Percentiles rank a stretch among this genome's conserved stretches.
These are phyloP conservation scores for Tarenaya hassleriana DNA, from an alignment of 345 rosid species.

Conservation along the genomic window DNA sequence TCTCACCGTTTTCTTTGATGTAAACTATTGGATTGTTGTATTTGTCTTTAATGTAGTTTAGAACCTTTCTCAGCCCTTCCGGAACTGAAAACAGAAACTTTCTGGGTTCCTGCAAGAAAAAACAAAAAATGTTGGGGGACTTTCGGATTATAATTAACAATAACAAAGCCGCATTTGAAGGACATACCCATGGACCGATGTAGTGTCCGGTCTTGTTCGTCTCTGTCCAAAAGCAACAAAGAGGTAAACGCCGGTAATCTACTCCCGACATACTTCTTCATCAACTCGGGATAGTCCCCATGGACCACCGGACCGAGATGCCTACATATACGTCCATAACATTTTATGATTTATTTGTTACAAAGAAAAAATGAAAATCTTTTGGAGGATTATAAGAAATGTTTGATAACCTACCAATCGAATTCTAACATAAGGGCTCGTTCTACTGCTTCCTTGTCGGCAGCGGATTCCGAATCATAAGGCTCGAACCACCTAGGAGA, in stretches of 20 bases:
- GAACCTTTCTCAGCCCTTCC: slow-evolving; percentile 25
- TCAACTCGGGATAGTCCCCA: slow-evolving; percentile 29
- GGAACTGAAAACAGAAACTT: slow-evolving; percentile 15
- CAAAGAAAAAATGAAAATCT: not conserved
- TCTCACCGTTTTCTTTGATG: slow-evolving; percentile 30
- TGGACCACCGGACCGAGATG: slow-evolving; percentile 30
- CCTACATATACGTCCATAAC: slow-evolving; percentile 24
- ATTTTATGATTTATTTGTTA: not conserved
- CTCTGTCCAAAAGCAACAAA: slow-evolving; percentile 19
- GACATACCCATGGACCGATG: slow-evolving; percentile 27
- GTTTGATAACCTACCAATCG: slow-evolving; percentile 20
- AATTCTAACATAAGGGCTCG: slow-evolving; percentile 27
- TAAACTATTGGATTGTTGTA: slow-evolving; percentile 31
- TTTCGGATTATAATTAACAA: not conserved
- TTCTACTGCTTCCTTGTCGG: slow-evolving; percentile 27
- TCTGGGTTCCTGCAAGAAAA: slow-evolving; percentile 20
- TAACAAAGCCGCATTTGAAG: not conserved
- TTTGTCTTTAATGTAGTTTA: slow-evolving; percentile 28
- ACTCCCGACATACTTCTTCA: slow-evolving; percentile 24
- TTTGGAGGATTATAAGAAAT: not conserved
- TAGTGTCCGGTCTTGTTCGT: slow-evolving; percentile 27
- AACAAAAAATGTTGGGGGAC: not conserved
- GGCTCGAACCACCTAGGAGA: slow-evolving; percentile 34
- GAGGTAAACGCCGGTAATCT: slow-evolving; percentile 26
- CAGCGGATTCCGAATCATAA: slow-evolving; percentile 15